These are phyloP conservation scores for Pichia phayaonensis DNA, from an alignment of 805 yeast species.

Conservation along the genomic window DNA sequence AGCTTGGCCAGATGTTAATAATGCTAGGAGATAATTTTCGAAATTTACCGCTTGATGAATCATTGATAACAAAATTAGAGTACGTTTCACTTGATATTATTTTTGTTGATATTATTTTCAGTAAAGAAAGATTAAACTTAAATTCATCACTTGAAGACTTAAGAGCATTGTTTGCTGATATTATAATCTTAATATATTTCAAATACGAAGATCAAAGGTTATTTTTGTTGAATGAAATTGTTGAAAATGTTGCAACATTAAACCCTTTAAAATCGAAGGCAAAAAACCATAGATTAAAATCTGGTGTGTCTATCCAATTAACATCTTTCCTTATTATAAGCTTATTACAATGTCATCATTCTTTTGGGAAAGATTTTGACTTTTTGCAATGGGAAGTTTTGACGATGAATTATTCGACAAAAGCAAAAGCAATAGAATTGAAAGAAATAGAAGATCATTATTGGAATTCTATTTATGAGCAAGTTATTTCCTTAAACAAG, in stretches of 20 bases:
- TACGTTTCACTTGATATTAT: conserved; percentile 38
- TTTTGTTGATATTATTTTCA: conserved; percentile 28
- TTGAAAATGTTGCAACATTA: conserved; percentile 42
- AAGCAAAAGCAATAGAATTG: conserved; percentile 8
- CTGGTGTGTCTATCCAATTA: conserved; percentile 43
- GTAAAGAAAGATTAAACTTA: background rate
- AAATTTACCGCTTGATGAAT: conserved; percentile 12
- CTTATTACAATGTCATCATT: conserved; percentile 28
- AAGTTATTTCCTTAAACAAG: conserved; percentile 6
- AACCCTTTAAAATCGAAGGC: conserved; percentile 38
- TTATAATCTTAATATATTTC: conserved; percentile 33
- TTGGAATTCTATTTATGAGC: conserved; percentile 7
- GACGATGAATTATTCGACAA: background rate
- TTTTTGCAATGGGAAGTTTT: conserved; percentile 18
- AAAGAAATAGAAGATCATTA: conserved; percentile 10
- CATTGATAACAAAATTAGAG: conserved; percentile 46
- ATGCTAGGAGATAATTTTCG: background rate
- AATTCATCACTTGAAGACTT: conserved; percentile 14
- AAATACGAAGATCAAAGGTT: conserved; percentile 43
- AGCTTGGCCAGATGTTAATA: background rate
- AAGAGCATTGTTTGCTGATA: conserved; percentile 25
- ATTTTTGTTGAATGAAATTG: conserved; percentile 54
- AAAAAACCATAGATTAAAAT: conserved; percentile 34
- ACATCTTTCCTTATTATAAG: conserved; percentile 39
- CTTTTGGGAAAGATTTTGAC: conserved; percentile 17